Evolutionary conservation across 441 rosid genomes (phyloP), one percentile per base, ranked within the genome.

Genomic region (Syzygium syzygioides): DNA sequence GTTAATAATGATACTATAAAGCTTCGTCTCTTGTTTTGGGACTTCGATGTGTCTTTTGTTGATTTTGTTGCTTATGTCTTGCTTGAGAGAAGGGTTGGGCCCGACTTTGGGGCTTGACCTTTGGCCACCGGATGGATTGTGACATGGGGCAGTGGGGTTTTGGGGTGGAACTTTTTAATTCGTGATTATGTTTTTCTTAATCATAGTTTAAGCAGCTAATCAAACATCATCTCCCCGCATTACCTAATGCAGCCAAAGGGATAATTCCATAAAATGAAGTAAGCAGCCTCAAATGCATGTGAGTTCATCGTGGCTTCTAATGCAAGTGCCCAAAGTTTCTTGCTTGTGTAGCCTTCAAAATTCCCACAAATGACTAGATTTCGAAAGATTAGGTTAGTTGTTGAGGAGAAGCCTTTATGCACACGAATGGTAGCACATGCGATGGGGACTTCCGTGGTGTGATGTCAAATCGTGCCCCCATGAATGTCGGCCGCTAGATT

Each of bases 11-110:
- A 25, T 88, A 62, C 13, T 89, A 56, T 28, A 55, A 55, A 25
- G 7, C 25, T 86, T 91, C 92, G 93, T 93, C 93, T 90, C 89
- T 53, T 68, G 45, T 71, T 71, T 87, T 56, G 30, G 50, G 90
- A 66, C 55, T 57, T 79, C 19, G 85, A 90, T 85, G n/a, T 68
- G 89, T 88, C 90, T 90, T 32, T 37, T 23, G 83, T 71, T 71
- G 83, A 37, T 71, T 71, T 71, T 11, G 45, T 68, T 37, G 11
- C 14, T 37, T 68, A 7, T 37, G 45, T 37, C 17, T 14, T 14
- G 6, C 50, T 71, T 71, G 80, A 71, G 28, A 34, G 20, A 41
- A 34, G 79, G 79, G 8, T 71, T 71, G 26, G 20, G 9, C 37
- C 23, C 20, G 48, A 71, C 26, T 20, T 13, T 71, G 80, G 71